phyloP scores from a whole-genome alignment of 345 rosid species.

The Litchi chinensis region DNA sequence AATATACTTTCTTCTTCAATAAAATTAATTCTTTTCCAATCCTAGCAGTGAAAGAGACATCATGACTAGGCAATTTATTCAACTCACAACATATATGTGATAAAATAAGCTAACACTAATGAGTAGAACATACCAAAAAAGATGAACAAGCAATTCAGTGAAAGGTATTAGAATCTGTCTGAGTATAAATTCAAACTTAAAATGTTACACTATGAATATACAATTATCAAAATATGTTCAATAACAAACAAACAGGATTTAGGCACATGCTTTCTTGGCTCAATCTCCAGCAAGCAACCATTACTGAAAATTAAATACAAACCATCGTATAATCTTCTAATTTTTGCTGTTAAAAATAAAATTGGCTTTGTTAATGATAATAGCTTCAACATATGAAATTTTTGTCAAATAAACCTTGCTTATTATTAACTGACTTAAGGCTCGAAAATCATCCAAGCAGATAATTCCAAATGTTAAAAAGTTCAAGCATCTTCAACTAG shows the following conservation, averaged over 20 bases:
- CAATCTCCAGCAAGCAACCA: neutral
- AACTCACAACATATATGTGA: no score
- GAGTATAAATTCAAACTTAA: neutral
- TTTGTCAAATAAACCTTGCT: neutral
- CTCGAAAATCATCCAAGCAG: neutral
- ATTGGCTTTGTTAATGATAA: neutral
- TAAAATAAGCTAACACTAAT: no score
- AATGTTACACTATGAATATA: neutral
- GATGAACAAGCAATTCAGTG: neutral
- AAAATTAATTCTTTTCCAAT: neutral
- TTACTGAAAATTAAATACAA: neutral
- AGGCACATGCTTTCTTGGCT: neutral
- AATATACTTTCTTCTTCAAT: neutral
- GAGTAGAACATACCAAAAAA: neutral
- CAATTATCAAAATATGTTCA: neutral
- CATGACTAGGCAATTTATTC: neutral
- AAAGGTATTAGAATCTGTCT: neutral
- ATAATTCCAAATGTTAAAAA: neutral
- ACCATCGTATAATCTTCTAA: neutral
- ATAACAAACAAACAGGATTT: neutral
- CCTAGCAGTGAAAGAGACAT: neutral
- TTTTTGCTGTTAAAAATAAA: neutral
- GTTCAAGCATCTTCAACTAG: neutral
- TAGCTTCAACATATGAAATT: neutral
- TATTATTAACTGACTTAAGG: neutral